Percentiles rank a stretch among this genome's conserved stretches.
Evolutionary conservation across 2,329 filamentous ascomycete species (phyloP).

Genomic region (Monosporascus sp.): DNA sequence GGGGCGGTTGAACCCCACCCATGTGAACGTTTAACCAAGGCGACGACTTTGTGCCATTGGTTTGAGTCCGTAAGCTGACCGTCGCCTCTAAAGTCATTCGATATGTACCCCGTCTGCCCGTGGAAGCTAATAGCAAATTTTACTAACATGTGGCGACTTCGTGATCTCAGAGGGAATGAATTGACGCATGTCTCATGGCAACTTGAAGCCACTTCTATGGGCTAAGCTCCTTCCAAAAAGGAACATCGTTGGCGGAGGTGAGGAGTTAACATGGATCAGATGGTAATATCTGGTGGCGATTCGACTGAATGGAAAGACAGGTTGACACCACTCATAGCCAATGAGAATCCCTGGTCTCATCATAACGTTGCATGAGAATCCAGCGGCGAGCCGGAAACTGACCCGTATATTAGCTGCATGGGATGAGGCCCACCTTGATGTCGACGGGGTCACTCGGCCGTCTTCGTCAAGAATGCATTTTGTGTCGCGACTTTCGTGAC

Average conservation of each 20-base stretch:
- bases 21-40: neutral
- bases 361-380: neutral
- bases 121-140: too few relatives aligned
- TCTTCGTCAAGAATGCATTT: neutral
- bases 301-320: neutral
- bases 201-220: too few relatives aligned
- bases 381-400: neutral
- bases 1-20: neutral
- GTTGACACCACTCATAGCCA: neutral
- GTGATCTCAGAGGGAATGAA: too few relatives aligned
- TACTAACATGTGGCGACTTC: too few relatives aligned
- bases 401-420: neutral
- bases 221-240: too few relatives aligned
- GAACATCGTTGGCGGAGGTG: too few relatives aligned
- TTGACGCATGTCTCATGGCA: too few relatives aligned
- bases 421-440: too few relatives aligned
- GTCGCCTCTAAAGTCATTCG: too few relatives aligned
- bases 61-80: too few relatives aligned
- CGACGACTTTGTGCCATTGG: neutral
- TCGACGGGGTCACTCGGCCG: too few relatives aligned
- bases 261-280: neutral
- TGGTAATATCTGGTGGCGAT: neutral
- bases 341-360: neutral
- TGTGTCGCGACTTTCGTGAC: neutral
- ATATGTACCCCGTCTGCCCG: too few relatives aligned